phyloP scores from a whole-genome alignment of 1,284 basidiomycete genomes.

The Cryptococcus hybrid region DNA sequence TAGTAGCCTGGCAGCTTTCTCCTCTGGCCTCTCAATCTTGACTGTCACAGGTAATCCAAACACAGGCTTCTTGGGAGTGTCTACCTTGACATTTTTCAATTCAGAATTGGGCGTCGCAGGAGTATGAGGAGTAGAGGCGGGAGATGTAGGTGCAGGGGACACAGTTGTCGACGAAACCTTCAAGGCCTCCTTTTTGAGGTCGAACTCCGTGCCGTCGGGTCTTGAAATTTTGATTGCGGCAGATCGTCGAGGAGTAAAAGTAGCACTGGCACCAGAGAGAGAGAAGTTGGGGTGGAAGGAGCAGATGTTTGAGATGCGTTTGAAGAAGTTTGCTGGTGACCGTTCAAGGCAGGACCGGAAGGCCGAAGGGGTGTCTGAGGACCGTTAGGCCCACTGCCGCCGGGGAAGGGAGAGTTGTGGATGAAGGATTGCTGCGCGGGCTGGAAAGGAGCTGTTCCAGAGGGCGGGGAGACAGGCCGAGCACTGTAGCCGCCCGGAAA shows the following conservation, averaged over 20 bases:
- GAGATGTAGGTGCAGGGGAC: neutral
- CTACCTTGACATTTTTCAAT: conserved; percentile 5
- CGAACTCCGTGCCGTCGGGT: conserved; percentile 44
- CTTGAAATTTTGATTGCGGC: conserved; percentile 45
- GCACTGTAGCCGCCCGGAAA: neutral
- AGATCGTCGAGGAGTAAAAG: conserved; percentile 40
- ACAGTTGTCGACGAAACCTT: conserved; percentile 19
- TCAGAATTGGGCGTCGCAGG: neutral
- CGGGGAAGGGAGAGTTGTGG: conserved; percentile 19
- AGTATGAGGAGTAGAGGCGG: neutral
- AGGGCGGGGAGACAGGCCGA: conserved; percentile 32
- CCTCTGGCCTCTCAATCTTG: conserved; percentile 56
- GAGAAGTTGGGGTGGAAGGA: conserved; percentile 30
- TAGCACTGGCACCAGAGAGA: conserved; percentile 33
- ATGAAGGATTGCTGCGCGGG: conserved; percentile 30
- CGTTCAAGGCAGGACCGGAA: conserved; percentile 15
- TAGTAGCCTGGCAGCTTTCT: conserved; percentile 45
- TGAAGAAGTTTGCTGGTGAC: conserved; percentile 26
- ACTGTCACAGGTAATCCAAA: conserved; percentile 43
- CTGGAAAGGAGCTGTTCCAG: conserved; percentile 21
- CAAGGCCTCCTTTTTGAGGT: conserved; percentile 36
- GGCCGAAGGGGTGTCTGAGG: conserved; percentile 35
- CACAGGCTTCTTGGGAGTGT: conserved; percentile 33
- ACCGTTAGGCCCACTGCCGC: conserved; percentile 28
- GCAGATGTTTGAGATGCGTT: conserved; percentile 23